Percentiles rank a stretch among this genome's conserved stretches.
Evolutionary conservation across 768 basidiomycete genomes (phyloP).

Genomic region (Lactarius vividus): DNA sequence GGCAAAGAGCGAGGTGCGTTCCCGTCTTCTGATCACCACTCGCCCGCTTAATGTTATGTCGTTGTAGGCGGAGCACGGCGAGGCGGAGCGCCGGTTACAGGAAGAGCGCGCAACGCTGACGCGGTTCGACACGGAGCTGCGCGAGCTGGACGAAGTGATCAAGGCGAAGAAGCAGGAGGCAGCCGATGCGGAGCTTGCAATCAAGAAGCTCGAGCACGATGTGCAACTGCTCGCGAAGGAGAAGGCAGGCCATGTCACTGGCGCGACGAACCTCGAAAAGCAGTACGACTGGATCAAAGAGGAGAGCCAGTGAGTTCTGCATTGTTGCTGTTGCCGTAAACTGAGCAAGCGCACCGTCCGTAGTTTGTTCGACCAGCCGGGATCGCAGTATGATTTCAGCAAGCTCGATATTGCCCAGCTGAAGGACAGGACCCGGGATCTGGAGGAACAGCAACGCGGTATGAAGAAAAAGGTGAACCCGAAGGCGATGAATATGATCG

Average conservation of each 20-base stretch:
- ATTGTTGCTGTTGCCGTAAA: neutral
- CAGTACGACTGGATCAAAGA: slow-evolving; percentile 85
- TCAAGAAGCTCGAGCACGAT: slow-evolving; percentile 71
- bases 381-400: slow-evolving; percentile 79
- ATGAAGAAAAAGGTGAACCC: slow-evolving; percentile 96
- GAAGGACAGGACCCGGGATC: slow-evolving; percentile 63
- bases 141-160: slow-evolving; percentile 76
- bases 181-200: slow-evolving; percentile 58
- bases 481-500: slow-evolving; percentile 95
- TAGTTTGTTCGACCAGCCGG: slow-evolving; percentile 69
- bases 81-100: slow-evolving; percentile 68
- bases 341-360: slow-evolving; percentile 6
- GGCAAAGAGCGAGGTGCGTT: slow-evolving; percentile 1
- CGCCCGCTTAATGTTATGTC: neutral
- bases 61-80: slow-evolving; percentile 51
- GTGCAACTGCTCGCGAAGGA: slow-evolving; percentile 64
- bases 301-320: slow-evolving; percentile 71
- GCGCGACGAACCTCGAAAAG: slow-evolving; percentile 68
- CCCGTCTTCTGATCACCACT: neutral
- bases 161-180: slow-evolving; percentile 76
- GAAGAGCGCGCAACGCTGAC: slow-evolving; percentile 86
- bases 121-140: slow-evolving; percentile 86
- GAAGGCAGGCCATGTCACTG: slow-evolving; percentile 48
- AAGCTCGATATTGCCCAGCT: slow-evolving; percentile 58
- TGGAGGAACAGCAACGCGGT: slow-evolving; percentile 74